These are phyloP conservation scores for Polytrichum commune DNA, from an alignment of 225 moss, liverwort and hornwort genomes.

Conservation along the genomic window DNA sequence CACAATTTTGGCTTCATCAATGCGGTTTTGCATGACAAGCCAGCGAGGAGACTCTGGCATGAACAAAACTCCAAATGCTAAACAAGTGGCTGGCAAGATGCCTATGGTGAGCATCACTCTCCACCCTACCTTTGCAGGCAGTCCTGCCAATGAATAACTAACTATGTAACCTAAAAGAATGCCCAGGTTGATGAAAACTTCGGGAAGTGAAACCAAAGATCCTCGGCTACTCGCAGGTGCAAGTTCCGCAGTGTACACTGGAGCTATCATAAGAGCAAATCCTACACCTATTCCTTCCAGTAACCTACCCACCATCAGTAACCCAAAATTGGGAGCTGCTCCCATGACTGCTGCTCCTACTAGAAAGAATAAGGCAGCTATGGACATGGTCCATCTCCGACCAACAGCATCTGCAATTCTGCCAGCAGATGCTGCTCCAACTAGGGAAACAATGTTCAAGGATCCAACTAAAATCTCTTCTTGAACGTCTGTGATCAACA, in stretches of 20 bases:
- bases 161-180: slow-evolving; percentile 76
- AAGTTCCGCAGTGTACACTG: slow-evolving; percentile 93
- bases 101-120: slow-evolving; percentile 88
- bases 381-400: slow-evolving; percentile 85
- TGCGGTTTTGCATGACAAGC: slow-evolving; percentile 89
- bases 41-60: slow-evolving; percentile 99
- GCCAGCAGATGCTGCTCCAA: slow-evolving; percentile 77
- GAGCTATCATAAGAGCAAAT: slow-evolving; percentile 94
- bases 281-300: slow-evolving; percentile 94
- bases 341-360: slow-evolving; percentile 80
- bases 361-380: slow-evolving; percentile 76
- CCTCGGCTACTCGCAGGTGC: slow-evolving; percentile 83
- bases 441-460: slow-evolving; percentile 75
- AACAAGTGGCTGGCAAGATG: slow-evolving; percentile 56
- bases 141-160: slow-evolving; percentile 73
- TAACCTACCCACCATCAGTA: slow-evolving; percentile 77
- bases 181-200: slow-evolving; percentile 88
- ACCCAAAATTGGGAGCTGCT: slow-evolving; percentile 61
- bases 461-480: slow-evolving; percentile 84
- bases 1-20: slow-evolving; percentile 74
- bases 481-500: slow-evolving; percentile 67
- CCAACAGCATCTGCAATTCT: slow-evolving; percentile 84
- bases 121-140: slow-evolving; percentile 62
- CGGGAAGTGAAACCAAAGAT: slow-evolving; percentile 76
- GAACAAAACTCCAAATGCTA: slow-evolving; percentile 59